Percentiles rank a stretch among this genome's conserved stretches.
phyloP scores from a whole-genome alignment of 1,284 basidiomycete species.

The Pascua guehoae region DNA sequence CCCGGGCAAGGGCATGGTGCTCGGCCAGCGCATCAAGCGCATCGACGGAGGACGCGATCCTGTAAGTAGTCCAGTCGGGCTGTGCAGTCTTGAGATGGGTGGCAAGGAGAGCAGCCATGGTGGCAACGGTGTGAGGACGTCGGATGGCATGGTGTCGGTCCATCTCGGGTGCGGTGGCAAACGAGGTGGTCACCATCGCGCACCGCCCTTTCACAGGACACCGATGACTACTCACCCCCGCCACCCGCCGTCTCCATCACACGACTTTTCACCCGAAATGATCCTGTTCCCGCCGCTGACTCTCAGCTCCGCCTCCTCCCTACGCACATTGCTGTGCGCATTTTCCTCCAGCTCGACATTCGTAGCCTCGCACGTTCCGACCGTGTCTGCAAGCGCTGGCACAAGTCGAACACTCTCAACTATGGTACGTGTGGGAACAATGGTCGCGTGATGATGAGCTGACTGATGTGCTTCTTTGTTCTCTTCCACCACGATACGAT shows the following conservation, averaged over 20 bases:
- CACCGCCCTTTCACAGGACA: no score
- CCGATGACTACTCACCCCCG: neutral
- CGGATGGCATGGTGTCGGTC: no score
- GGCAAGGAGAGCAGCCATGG: neutral
- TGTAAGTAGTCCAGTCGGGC: constrained; percentile 27
- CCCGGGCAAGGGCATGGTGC: constrained; percentile 19
- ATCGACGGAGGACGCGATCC: constrained; percentile 35
- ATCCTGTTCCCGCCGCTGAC: constrained; percentile 2
- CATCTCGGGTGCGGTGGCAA: no score
- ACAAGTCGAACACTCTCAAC: constrained; percentile 78
- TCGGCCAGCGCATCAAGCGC: constrained; percentile 25
- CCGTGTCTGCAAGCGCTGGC: constrained; percentile 78
- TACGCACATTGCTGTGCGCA: constrained; percentile 70
- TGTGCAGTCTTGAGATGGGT: no score
- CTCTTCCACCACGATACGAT: neutral
- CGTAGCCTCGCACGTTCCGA: constrained; percentile 69
- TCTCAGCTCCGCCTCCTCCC: constrained; percentile 62
- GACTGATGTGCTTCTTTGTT: no score
- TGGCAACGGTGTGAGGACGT: neutral
- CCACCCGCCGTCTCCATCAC: no score
- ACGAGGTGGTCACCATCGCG: no score
- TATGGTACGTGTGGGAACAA: constrained; percentile 60
- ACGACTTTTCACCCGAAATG: neutral
- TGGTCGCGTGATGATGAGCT: neutral
- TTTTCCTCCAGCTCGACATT: constrained; percentile 66